phyloP scores from a whole-genome alignment of 345 rosid species.

The Linum lewisii region DNA sequence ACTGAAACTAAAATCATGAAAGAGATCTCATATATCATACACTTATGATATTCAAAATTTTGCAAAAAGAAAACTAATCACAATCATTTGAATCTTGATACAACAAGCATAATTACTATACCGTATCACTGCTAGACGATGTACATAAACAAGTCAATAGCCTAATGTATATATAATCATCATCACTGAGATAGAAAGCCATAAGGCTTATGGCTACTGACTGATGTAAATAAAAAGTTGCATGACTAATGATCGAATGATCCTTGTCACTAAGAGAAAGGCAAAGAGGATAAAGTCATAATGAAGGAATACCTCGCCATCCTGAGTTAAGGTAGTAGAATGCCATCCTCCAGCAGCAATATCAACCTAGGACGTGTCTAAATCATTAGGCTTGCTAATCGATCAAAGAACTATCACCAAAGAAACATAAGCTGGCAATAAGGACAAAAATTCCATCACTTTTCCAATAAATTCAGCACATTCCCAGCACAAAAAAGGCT shows the following conservation, averaged over 20 bases:
- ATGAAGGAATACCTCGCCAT: conserved; percentile 55
- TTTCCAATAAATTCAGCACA: neutral
- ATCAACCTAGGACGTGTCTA: conserved; percentile 54
- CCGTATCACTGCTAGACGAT: too few relatives aligned
- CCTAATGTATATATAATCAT: too few relatives aligned
- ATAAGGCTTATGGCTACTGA: too few relatives aligned
- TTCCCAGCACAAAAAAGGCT: neutral
- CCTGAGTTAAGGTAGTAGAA: conserved; percentile 76
- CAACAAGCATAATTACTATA: too few relatives aligned
- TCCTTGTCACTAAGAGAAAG: neutral
- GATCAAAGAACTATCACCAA: neutral
- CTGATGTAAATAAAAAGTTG: too few relatives aligned
- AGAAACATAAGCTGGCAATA: neutral
- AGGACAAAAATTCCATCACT: conserved; percentile 6
- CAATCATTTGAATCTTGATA: too few relatives aligned
- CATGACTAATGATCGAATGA: neutral
- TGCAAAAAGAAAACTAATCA: too few relatives aligned
- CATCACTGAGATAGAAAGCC: too few relatives aligned
- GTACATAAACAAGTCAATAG: too few relatives aligned
- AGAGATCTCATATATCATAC: too few relatives aligned
- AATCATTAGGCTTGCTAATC: conserved; percentile 1
- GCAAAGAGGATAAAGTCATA: conserved; percentile 3
- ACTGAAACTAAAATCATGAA: too few relatives aligned
- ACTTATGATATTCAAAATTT: too few relatives aligned
- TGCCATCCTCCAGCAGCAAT: conserved; percentile 99